A percentile compares a stretch with the other conserved stretches of the same genome.
These are phyloP conservation scores for Plantago elongata DNA, from an alignment of 257 asterid genomes.

Conservation along the genomic window DNA sequence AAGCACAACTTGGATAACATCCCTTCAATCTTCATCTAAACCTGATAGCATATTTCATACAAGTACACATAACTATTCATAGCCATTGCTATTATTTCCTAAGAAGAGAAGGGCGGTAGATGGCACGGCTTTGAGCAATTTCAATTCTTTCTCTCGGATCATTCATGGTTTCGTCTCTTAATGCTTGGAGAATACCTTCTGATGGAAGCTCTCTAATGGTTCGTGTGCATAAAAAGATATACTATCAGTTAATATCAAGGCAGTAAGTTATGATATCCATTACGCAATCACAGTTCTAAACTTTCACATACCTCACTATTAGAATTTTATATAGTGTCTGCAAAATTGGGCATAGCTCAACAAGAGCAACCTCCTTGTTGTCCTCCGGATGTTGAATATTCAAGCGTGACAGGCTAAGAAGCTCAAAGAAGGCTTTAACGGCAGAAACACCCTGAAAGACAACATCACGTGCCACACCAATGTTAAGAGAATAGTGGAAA, in stretches of 20 bases:
- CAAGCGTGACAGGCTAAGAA: conserved; percentile 69
- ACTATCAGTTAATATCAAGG: neutral
- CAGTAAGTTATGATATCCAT: neutral
- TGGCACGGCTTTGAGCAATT: conserved; percentile 73
- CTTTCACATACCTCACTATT: conserved; percentile 36
- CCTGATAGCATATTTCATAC: too few species aligned
- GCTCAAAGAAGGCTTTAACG: conserved; percentile 85
- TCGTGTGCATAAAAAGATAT: conserved; percentile 4
- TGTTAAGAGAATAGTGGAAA: neutral
- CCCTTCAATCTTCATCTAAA: too few species aligned
- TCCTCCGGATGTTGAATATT: conserved; percentile 55
- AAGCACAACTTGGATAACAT: too few species aligned
- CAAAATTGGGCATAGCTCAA: conserved; percentile 87
- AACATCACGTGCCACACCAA: neutral
- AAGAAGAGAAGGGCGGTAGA: conserved; percentile 84
- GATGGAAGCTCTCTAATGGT: conserved; percentile 48
- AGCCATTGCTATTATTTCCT: conserved; percentile 18
- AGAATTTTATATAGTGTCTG: conserved; percentile 70
- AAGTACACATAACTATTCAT: neutral
- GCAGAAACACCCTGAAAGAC: conserved; percentile 88
- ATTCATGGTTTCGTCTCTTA: conserved; percentile 80
- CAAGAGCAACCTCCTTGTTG: conserved; percentile 61
- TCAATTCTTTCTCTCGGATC: conserved; percentile 91
- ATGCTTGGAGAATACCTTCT: conserved; percentile 74
- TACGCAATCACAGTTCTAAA: neutral